Percentiles rank a stretch among this genome's conserved stretches.
Evolutionary conservation across 192 early-diverging fungal genomes (phyloP).

Genomic region (Coemansia sp.): DNA sequence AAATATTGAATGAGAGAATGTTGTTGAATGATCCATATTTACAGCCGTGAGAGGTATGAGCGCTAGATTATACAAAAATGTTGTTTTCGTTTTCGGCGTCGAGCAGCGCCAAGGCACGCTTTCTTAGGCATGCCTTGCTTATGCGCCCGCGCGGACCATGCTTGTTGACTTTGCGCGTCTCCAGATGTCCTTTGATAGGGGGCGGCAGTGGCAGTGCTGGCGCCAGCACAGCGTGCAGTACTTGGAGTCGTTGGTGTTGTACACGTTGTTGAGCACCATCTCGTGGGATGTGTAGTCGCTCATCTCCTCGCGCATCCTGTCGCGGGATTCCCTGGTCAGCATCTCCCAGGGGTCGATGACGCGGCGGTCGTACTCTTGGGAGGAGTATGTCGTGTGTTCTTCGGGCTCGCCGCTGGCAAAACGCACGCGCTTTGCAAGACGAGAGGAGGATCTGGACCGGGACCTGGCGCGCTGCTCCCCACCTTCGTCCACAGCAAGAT

Average conservation of each 20-base stretch:
- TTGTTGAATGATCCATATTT: not conserved
- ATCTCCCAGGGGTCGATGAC: conserved; percentile 53
- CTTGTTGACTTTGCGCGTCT: conserved; percentile 43
- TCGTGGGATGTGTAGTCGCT: conserved; percentile 45
- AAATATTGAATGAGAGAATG: not conserved
- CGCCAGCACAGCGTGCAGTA: conserved; percentile 57
- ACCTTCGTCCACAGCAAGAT: conserved; percentile 4
- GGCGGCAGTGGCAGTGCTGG: conserved; percentile 49
- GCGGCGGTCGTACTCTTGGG: conserved; percentile 53
- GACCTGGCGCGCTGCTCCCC: not conserved
- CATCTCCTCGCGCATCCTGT: conserved; percentile 51
- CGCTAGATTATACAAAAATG: conserved; percentile 4
- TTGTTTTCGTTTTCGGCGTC: not conserved
- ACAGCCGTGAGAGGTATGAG: not conserved
- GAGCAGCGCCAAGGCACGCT: not conserved
- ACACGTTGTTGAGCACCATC: conserved; percentile 51
- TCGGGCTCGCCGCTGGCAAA: conserved; percentile 35
- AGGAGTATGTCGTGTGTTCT: conserved; percentile 43
- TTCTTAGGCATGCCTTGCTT: too few relatives aligned
- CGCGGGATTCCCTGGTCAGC: conserved; percentile 38
- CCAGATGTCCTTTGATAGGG: conserved; percentile 54
- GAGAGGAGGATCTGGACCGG: conserved; percentile 25
- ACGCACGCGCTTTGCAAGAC: conserved; percentile 34
- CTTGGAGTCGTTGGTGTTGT: conserved; percentile 43
- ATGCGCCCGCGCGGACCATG: conserved; percentile 51